Evolutionary conservation across 2,329 filamentous ascomycete genomes (phyloP).

Genomic region (Thermochaetoides dissita): DNA sequence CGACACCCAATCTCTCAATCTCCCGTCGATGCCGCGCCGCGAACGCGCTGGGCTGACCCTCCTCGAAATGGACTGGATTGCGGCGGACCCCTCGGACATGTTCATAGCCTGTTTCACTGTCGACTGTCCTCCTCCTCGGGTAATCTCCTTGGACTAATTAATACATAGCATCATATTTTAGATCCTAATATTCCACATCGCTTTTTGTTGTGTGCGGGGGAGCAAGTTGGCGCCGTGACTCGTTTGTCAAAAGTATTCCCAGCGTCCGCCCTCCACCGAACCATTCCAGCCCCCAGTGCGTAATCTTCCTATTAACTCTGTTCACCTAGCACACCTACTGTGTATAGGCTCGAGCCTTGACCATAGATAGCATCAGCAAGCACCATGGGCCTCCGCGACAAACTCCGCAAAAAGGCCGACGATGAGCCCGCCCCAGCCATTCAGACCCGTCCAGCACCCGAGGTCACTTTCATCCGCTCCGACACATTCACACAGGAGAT

Average conservation of each 20-base stretch:
- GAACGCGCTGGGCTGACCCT: constrained; percentile 6
- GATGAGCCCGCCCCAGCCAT: constrained; percentile 20
- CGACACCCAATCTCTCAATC: constrained; percentile 5
- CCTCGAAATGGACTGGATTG: constrained; percentile 6
- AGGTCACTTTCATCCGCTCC: constrained; percentile 73
- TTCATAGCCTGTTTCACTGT: constrained; percentile 1
- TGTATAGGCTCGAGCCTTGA: no score
- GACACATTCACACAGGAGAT: constrained; percentile 70
- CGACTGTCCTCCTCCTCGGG: no score
- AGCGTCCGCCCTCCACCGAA: background rate
- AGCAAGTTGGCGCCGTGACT: no score
- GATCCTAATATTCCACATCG: no score
- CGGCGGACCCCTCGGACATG: background rate
- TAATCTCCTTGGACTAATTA: no score
- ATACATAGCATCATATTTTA: background rate
- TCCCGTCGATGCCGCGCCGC: constrained; percentile 5
- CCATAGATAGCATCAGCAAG: no score
- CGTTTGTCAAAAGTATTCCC: background rate
- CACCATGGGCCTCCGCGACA: constrained; percentile 37
- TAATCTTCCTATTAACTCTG: no score
- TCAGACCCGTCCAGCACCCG: constrained; percentile 32
- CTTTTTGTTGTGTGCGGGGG: background rate
- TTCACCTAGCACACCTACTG: no score
- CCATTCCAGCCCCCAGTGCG: background rate
- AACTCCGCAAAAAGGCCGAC: constrained; percentile 40